Base-by-base conservation (phyloP, 108 stramenopile genomes). In the Stephanodiscus triporus region DNA sequence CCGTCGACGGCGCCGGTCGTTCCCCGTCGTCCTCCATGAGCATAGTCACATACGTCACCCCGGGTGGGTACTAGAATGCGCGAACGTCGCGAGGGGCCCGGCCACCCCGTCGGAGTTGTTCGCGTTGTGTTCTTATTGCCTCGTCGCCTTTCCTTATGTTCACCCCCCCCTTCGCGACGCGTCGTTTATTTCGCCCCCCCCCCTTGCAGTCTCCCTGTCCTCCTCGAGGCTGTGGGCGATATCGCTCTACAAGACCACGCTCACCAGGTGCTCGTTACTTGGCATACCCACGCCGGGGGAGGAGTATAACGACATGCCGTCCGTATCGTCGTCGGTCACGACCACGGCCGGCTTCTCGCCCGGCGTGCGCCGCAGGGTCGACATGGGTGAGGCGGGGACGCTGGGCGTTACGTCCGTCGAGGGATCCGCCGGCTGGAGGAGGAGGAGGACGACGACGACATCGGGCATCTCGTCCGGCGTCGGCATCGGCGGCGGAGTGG, bases 31-130 rank as follows among this genome's bases (percentile, higher is more conserved):
- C 85, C 0, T 70, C 84, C 75, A 89, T 89, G 88, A 86, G 83
- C 51, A 89, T 89, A 26, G 59, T 89, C 34, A 89, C 88, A 19
- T 89, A 76, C 64, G 82, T 70, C 42, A 89, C 83, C 9, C 60
- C 60, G 9, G 60, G 60, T 61, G 19, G 22, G 51, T 19, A n/a
- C 4, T 9, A 36, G 6, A 36, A 36, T 49, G 53, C 26, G 20
- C 1, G 27, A 22, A 8, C 24, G 29, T 7, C 27, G n/a, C n/a
- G n/a, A n/a, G n/a, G n/a, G n/a, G n/a, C n/a, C n/a, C n/a, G n/a
- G n/a, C n/a, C n/a, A n/a, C n/a, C n/a, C n/a, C n/a, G n/a, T 4
- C 9, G 4, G 2, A 29, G 8, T 1, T 24, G 3, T 20, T 53
- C 9, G 6, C 51, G 51, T 24, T 4, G 19, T 53, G 3, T 53